Evolutionary conservation across 2,329 filamentous ascomycete genomes (phyloP), one percentile per base, ranked within the genome.

Genomic region (Aureobasidium sp.): DNA sequence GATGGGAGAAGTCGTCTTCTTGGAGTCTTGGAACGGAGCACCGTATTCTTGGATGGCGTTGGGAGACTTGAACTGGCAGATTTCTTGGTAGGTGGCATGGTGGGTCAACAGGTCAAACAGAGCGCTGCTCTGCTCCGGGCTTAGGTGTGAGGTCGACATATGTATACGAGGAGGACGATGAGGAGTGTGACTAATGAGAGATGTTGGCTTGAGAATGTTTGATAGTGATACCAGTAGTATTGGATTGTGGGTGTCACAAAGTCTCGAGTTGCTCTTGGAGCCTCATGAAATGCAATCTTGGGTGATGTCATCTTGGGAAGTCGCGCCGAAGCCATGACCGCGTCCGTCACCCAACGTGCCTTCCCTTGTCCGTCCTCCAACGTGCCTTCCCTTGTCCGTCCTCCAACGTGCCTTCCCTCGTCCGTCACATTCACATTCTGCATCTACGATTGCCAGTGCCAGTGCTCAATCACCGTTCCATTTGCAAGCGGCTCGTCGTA

Each of bases 11-110:
- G 78, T 74, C 6, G 79, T 79, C 30, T 65, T 64, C 56, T 67
- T 64, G 27, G 70, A 63, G 65, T 74, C 62, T 55, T 68, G 69
- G 66, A 90, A 90, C 0, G 87, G 87, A 57, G 79, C 81, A 12
- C 87, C 86, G 70, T 88, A 90, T 19, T 74, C 68, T 55, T 77
- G 73, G 55, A 90, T 84, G 24, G 82, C 79, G 2, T 74, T 70
- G 0, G 85, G 79, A 32, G 76, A 69, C 62, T 84, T 87, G 74
- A 90, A 89, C 56, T 76, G 77, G 63, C 85, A 78, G 56, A 89
- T 86, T 68, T 93, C 87, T 11, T 77, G 68, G 66, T 79, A 79
- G 35, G 75, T 73, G 60, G 78, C 73, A 64, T 75, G 69, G 62
- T 79, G 77, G 53, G 74, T 76, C 32, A 79, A 64, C 59, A 79